A percentile compares a stretch with the other conserved stretches of the same genome.
Evolutionary conservation across 139 green algal species (phyloP).

Genomic region (Chlamydomonas asymmetrica): DNA sequence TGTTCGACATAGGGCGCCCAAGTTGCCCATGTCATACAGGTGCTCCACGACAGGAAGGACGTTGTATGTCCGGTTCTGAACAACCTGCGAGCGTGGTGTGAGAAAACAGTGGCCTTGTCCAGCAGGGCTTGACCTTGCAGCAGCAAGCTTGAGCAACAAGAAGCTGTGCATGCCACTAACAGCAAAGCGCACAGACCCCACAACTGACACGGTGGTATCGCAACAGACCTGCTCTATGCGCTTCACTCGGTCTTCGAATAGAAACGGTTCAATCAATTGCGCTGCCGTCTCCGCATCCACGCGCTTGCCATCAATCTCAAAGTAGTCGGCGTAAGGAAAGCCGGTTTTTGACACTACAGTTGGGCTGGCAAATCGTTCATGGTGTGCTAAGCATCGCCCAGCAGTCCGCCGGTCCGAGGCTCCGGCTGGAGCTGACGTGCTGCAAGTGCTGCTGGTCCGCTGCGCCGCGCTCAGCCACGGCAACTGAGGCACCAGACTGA

Average conservation of each 20-base stretch:
- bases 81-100: constrained; percentile 15
- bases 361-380: too few species aligned
- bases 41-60: constrained; percentile 52
- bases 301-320: not conserved
- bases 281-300: not conserved
- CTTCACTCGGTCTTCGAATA: constrained; percentile 17
- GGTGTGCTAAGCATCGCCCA: too few species aligned
- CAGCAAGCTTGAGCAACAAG: not conserved
- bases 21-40: constrained; percentile 80
- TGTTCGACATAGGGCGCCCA: constrained; percentile 69
- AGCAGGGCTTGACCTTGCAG: not conserved
- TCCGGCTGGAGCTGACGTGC: too few species aligned
- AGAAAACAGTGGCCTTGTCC: not conserved
- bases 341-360: too few species aligned
- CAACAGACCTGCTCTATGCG: constrained; percentile 12
- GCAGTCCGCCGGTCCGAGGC: too few species aligned
- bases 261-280: constrained; percentile 10
- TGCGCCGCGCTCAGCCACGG: too few species aligned
- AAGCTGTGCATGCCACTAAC: not conserved
- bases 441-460: too few species aligned
- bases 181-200: too few species aligned
- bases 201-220: too few species aligned
- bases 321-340: constrained; percentile 8
- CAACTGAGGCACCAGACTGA: too few species aligned
- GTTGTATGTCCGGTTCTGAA: constrained; percentile 22